phyloP scores from a whole-genome alignment of 2,329 filamentous ascomycete species.

The Triangularia setosa region DNA sequence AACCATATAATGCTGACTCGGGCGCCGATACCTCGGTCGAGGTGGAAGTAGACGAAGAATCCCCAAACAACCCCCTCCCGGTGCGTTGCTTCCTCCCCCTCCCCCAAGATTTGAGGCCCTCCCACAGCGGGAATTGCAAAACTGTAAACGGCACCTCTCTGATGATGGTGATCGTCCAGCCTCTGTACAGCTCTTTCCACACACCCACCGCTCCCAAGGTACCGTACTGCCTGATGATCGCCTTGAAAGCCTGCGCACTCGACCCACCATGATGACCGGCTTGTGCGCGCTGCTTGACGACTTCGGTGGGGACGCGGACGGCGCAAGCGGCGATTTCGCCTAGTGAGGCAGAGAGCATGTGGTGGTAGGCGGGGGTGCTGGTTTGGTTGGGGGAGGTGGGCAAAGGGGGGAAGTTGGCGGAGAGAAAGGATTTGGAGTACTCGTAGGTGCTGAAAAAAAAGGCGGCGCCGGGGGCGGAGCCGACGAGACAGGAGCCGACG shows the following conservation, averaged over 20 bases:
- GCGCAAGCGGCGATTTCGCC: constrained; percentile 92
- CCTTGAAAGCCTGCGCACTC: constrained; percentile 61
- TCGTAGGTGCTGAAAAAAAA: constrained; percentile 98
- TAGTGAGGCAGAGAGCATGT: constrained; percentile 81
- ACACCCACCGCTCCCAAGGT: constrained; percentile 53
- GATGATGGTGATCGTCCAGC: constrained; percentile 88
- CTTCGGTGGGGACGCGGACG: constrained; percentile 89
- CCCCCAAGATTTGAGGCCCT: constrained; percentile 76
- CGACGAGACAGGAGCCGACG: constrained; percentile 82
- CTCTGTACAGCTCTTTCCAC: constrained; percentile 81
- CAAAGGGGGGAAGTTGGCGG: constrained; percentile 27
- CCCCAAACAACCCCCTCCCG: constrained; percentile 25
- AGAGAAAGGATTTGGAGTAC: constrained; percentile 53
- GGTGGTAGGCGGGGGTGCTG: constrained; percentile 31
- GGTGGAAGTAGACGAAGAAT: constrained; percentile 7
- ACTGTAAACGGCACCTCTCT: constrained; percentile 96
- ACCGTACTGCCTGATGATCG: constrained; percentile 58
- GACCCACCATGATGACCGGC: constrained; percentile 75
- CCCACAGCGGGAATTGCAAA: constrained; percentile 97
- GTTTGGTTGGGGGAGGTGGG: not conserved
- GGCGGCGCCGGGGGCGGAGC: constrained; percentile 87
- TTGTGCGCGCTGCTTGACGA: constrained; percentile 95
- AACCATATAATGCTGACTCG: constrained; percentile 83
- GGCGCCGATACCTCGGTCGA: constrained; percentile 55
- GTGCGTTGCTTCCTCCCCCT: constrained; percentile 35